Evolutionary conservation across 2,329 filamentous ascomycete genomes (phyloP), one percentile per base, ranked within the genome.

Genomic region (Clonostachys sp.): DNA sequence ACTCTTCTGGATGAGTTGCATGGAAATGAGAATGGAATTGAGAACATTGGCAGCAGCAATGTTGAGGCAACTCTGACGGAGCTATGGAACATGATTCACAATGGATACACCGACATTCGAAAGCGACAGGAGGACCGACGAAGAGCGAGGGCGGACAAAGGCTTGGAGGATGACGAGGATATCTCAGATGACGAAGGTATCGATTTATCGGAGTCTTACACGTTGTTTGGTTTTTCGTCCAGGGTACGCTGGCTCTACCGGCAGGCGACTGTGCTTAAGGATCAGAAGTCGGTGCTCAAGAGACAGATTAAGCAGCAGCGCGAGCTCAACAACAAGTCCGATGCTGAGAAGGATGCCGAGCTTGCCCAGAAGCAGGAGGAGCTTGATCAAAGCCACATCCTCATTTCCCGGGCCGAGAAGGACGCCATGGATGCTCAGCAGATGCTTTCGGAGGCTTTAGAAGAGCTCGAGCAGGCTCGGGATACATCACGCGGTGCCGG

Each of bases 261-360:
- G 39, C 87, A 89, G 49, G 81, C 89, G n/a, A 86, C 84, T 16
- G 81, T 81, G 17, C 73, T 96, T 35, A 85, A 89, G 51, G 89
- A 96, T 57, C 91, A 97, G 62, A 95, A 96, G 62, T 82, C 83
- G 44, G 91, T 96, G 18, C 77, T 97, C 9, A 87, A 92, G 59
- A 83, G 91, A 41, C 91, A 97, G 64, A 92, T 96, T 59, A 92
- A 95, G 69, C 91, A 97, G 63, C 92, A 97, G 67, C 87, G 91
- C 49, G 90, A 95, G 60, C 78, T 96, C 48, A 95, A 95, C 68
- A 91, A 78, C 70, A 91, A 91, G 60, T 91, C 89, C 2, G 90
- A 95, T 54, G 75, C 80, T 17, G 78, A 84, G 51, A 82, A 84
- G 58, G 84, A 87, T 55, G 77, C 77, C 39, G 80, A 87, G 52